Base-by-base conservation (phyloP, 1,139 yeast genomes). In the Yamadazyma dushanensis region DNA sequence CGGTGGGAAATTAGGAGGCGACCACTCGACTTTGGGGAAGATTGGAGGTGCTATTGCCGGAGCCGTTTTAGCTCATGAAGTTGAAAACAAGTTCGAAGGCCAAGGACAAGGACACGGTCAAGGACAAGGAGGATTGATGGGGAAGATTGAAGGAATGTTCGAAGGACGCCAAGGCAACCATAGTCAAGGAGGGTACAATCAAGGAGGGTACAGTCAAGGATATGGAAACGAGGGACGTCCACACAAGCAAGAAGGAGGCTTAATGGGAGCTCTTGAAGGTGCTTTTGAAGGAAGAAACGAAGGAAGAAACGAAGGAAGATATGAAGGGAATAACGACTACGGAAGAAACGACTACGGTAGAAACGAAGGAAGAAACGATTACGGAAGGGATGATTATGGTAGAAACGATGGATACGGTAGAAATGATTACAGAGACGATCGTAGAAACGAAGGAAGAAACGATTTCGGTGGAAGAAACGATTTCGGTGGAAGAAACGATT, bases 1-100 rank as follows among this genome's bases (percentile, higher is more conserved):
- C 49, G 78, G 78, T 38, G 51, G 61, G 35, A 61, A 69, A 46
- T 35, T 68, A 15, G 62, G 72, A 15, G 63, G 65, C 29, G 29
- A 32, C 36, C 83, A 78, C 59, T 64, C 76, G 14, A 71, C 68
- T 14, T 50, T 78, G 26, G 80, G 80, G 37, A 70, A 75, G 34
- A 59, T 78, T 39, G 72, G 70, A 16, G 86, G 86, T 54, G 83
- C 79, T 26, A 49, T 80, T 50, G 76, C 71, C 26, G 84, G 86
- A 52, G 84, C 83, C 21, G 49, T 76, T 45, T 71, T 72, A 32
- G 84, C 80, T 36, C 72, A 76, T 63, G 71, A 77, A 60, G 49
- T 70, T 30, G 80, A 74, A 50, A 68, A 78, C 54, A 51, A 44
- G 26, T 48, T 50, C 34, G 64, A 66, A 46, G 24, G 28, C 10